Percentiles rank a stretch among this genome's conserved stretches.
These are phyloP conservation scores for Suillus tomentosus DNA, from an alignment of 768 basidiomycete species.

Conservation along the genomic window DNA sequence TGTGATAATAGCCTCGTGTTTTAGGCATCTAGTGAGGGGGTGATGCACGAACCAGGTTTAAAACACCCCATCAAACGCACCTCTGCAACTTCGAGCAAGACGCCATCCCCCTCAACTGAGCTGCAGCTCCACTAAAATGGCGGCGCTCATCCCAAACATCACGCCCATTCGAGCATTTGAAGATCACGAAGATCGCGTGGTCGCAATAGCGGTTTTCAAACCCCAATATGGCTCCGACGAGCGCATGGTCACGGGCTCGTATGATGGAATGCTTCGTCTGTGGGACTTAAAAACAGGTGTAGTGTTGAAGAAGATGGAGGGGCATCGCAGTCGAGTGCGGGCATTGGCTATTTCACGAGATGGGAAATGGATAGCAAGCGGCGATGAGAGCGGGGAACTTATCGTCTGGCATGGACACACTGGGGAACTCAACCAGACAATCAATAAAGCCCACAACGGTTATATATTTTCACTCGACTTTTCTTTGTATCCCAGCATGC, in stretches of 20 bases:
- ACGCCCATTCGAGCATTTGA: not conserved
- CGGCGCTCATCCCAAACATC: not conserved
- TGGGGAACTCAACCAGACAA: not conserved
- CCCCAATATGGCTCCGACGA: not conserved
- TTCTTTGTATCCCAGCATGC: accelerated
- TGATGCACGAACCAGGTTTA: too few relatives aligned
- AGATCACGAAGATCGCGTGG: not conserved
- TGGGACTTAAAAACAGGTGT: not conserved
- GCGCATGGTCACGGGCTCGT: not conserved
- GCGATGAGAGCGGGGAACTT: not conserved
- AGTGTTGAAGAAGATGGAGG: not conserved
- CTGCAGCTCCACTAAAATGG: not conserved
- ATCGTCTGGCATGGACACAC: not conserved
- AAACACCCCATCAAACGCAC: too few relatives aligned
- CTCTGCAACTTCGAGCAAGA: not conserved
- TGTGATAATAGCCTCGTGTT: too few relatives aligned
- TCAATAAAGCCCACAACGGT: not conserved
- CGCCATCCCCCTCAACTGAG: not conserved
- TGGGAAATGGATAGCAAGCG: not conserved
- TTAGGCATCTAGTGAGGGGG: too few relatives aligned
- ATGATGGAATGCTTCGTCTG: not conserved
- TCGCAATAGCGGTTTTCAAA: not conserved
- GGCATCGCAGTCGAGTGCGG: not conserved
- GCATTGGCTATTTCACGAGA: not conserved
- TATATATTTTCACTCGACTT: not conserved